Base-by-base conservation (phyloP, 805 yeast species). In the Yarrowia sp. region DNA sequence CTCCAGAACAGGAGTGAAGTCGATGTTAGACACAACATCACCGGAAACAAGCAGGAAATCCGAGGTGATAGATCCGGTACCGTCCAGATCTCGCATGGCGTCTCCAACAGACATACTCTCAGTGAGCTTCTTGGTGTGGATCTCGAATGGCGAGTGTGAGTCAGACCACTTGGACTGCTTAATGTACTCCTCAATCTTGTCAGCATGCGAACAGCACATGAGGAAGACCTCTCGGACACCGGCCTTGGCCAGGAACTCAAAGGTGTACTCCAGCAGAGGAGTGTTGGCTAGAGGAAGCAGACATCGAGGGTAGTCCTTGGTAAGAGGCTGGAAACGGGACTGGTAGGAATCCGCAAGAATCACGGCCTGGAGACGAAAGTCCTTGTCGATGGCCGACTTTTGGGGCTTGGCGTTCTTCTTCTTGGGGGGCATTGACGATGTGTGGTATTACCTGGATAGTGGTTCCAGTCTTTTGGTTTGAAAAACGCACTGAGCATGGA, bases 51-150 rank as follows among this genome's bases (percentile, higher is more conserved):
- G 82, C 68, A 95, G 80, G 74, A 95, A 95, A 77, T 95, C 99
- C 14, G 96, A 93, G 0, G 90, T 86, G 64, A 95, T 91, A 68
- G 94, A 80, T 7, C 97, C 97, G 73, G 97, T 83, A 70, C 91
- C 88, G 77, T 95, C 99, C 69, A 95, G 80, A 75, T 94, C 98
- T 76, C 99, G 85, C 96, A 95, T 91, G 20, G 97, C 96, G 79
- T 95, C 99, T 72, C 99, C 99, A 12, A 94, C 96, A 34, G 96
- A 90, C 77, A 93, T 81, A 12, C 95, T 87, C 76, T 94, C 97
- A 58, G 92, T 86, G 30, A 96, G 86, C 82, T 90, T 84, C 66
- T 94, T 85, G 2, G 96, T 89, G 58, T 86, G 85, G 53, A 95
- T 84, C 68, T 85, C 84, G 77, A 95, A 94, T 1, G 98, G 97